These are phyloP conservation scores for Tilletia indica DNA, from an alignment of 1,284 basidiomycete species.

Conservation along the genomic window DNA sequence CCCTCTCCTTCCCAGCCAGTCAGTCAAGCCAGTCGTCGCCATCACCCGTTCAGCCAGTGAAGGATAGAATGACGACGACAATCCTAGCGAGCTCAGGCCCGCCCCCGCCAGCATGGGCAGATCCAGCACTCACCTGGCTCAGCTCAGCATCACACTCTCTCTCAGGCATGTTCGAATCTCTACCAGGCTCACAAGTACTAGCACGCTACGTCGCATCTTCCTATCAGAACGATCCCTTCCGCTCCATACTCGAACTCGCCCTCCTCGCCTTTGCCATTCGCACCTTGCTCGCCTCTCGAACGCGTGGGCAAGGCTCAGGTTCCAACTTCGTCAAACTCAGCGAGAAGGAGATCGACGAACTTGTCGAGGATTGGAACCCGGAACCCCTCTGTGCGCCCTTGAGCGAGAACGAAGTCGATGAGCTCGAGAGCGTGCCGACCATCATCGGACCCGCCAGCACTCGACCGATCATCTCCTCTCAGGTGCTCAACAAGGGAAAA, in stretches of 20 bases:
- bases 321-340: conserved; percentile 84
- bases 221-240: conserved; percentile 78
- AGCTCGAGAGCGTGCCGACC: conserved; percentile 73
- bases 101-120: conserved; percentile 3
- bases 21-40: too few species aligned
- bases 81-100: not conserved
- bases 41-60: too few species aligned
- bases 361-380: conserved; percentile 92
- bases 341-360: conserved; percentile 92
- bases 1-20: too few species aligned
- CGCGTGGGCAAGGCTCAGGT: conserved; percentile 77
- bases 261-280: conserved; percentile 79
- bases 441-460: conserved; percentile 74
- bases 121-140: conserved; percentile 12
- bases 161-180: conserved; percentile 48
- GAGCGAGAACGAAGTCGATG: conserved; percentile 65
- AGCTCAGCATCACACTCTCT: conserved; percentile 12
- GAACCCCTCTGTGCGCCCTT: conserved; percentile 75
- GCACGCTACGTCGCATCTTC: conserved; percentile 78
- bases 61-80: not conserved
- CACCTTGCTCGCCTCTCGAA: conserved; percentile 83
- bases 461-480: conserved; percentile 72
- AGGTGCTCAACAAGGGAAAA: conserved; percentile 62
- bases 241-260: conserved; percentile 85
- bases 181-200: conserved; percentile 86